phyloP scores from a whole-genome alignment of 768 basidiomycete species.

The Tylopilus balloui region DNA sequence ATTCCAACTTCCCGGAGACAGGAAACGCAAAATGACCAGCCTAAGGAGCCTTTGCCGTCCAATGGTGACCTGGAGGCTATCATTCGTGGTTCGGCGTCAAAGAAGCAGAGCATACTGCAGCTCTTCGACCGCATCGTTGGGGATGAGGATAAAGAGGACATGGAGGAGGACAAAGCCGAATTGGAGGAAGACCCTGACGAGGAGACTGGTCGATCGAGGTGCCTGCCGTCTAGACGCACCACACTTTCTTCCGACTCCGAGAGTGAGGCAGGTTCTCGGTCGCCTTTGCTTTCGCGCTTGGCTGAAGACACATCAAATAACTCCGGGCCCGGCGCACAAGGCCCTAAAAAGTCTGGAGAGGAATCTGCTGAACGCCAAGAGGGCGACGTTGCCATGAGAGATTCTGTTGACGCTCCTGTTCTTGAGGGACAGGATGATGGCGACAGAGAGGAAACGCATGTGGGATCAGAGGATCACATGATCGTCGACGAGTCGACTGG shows the following conservation, averaged over 20 bases:
- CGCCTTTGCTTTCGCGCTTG: conserved; percentile 13
- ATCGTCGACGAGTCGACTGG: conserved; percentile 6
- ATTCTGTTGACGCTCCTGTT: background rate
- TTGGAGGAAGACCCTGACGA: conserved; percentile 39
- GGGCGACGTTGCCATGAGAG: conserved; percentile 6
- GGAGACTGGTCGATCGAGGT: conserved; percentile 29
- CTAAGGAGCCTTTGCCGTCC: conserved; percentile 4
- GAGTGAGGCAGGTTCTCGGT: conserved; percentile 29
- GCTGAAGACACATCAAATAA: conserved; percentile 34
- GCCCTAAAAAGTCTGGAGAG: background rate
- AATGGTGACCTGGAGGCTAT: conserved; percentile 37
- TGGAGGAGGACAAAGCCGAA: conserved; percentile 40
- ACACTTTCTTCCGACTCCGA: conserved; percentile 29
- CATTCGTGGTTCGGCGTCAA: conserved; percentile 37
- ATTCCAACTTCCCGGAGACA: background rate
- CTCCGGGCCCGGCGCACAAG: conserved; percentile 25
- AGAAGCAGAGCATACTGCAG: conserved; percentile 18
- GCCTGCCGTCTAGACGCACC: conserved; percentile 33
- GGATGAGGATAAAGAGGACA: conserved; percentile 33
- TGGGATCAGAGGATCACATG: conserved; percentile 19
- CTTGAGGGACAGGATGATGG: conserved; percentile 2
- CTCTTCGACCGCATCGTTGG: conserved; percentile 30
- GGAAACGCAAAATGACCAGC: background rate
- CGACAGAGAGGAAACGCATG: conserved; percentile 18
- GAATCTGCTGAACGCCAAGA: background rate